A percentile compares a stretch with the other conserved stretches of the same genome.
These are phyloP conservation scores for Lodderomyces oxycetoniae DNA, from an alignment of 1,139 yeast genomes.

Conservation along the genomic window DNA sequence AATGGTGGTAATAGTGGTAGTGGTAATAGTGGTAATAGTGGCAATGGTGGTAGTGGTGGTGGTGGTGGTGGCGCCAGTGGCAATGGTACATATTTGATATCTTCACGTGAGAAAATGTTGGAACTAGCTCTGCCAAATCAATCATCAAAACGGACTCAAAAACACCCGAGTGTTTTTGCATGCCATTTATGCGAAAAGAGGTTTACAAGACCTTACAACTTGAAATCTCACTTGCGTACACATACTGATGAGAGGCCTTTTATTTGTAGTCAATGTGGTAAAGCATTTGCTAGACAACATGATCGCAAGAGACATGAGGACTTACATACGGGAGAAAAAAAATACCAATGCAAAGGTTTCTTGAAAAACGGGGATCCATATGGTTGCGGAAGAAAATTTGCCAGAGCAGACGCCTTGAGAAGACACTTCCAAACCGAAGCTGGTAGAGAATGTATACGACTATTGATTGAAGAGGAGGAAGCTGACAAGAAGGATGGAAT, in stretches of 20 bases:
- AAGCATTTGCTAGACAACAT: conserved; percentile 94
- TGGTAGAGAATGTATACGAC: conserved; percentile 77
- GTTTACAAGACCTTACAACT: conserved; percentile 87
- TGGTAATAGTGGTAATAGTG: background rate
- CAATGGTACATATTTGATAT: conserved; percentile 13
- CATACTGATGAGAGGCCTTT: conserved; percentile 95
- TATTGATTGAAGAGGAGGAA: conserved; percentile 63
- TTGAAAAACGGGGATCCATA: conserved; percentile 62
- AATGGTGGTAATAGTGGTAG: conserved; percentile 5
- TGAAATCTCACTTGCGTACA: conserved; percentile 85
- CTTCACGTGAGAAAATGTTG: conserved; percentile 54
- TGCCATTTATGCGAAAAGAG: conserved; percentile 83
- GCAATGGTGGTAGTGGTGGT: background rate
- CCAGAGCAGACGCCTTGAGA: conserved; percentile 91
- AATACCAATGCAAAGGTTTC: conserved; percentile 76
- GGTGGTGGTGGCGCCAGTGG: conserved; percentile 4
- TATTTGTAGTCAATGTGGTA: conserved; percentile 80
- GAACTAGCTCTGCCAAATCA: conserved; percentile 56
- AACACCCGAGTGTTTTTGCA: conserved; percentile 74
- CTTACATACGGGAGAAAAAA: conserved; percentile 85
- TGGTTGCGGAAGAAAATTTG: conserved; percentile 94
- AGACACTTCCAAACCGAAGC: conserved; percentile 94
- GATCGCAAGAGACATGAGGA: conserved; percentile 93
- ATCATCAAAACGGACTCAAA: conserved; percentile 55
- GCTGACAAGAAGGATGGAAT: conserved; percentile 15